phyloP scores from a whole-genome alignment of 805 yeast genomes.

The Saccharomyces jurei region DNA sequence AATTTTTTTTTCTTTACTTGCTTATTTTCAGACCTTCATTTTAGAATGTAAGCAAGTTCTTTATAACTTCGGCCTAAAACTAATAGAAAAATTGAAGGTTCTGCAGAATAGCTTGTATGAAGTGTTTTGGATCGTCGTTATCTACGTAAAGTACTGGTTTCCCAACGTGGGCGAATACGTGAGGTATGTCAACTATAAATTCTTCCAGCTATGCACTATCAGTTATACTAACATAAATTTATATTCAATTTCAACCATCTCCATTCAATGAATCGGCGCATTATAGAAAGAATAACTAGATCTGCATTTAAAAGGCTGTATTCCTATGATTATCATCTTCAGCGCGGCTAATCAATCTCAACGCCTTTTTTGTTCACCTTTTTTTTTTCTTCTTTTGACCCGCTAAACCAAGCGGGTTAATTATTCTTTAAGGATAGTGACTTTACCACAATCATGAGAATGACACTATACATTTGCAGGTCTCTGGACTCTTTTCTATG shows the following conservation, averaged over 20 bases:
- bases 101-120: conserved; percentile 16
- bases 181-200: conserved; percentile 16
- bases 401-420: background rate
- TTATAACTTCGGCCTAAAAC: background rate
- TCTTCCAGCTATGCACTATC: background rate
- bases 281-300: background rate
- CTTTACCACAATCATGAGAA: background rate
- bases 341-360: background rate
- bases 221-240: background rate
- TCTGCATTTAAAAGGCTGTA: background rate
- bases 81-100: conserved; percentile 9
- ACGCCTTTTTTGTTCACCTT: background rate
- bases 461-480: background rate
- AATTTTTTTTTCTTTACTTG: background rate
- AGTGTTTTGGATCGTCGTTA: conserved; percentile 16
- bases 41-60: background rate
- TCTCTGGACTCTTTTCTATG: background rate
- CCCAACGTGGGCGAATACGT: conserved; percentile 13
- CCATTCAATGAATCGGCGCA: background rate
- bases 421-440: background rate
- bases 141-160: conserved; percentile 19
- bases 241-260: background rate
- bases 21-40: background rate
- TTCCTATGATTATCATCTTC: background rate
- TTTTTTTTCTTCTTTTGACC: background rate